These are phyloP conservation scores for Comarum palustre DNA, from an alignment of 306 rosid species.

Conservation along the genomic window DNA sequence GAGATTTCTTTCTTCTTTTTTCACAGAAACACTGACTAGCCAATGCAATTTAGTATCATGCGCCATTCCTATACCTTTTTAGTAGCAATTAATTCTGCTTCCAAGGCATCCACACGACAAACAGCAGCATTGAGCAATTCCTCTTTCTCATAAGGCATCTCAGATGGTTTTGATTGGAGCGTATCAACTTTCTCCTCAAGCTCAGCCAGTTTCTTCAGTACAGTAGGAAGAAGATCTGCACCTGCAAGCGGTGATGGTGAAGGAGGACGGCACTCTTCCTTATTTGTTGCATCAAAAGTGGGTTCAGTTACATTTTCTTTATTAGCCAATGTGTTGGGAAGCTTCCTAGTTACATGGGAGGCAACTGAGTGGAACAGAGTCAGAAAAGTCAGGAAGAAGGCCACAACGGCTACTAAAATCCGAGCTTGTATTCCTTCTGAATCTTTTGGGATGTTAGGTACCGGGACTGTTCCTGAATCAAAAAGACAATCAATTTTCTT, in stretches of 20 bases:
- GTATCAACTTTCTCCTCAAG: conserved; percentile 81
- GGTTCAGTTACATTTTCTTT: conserved; percentile 30
- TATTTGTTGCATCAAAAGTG: conserved; percentile 29
- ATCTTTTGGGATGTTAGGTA: conserved; percentile 30
- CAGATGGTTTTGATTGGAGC: conserved; percentile 85
- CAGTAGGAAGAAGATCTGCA: conserved; percentile 49
- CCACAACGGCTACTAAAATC: conserved; percentile 52
- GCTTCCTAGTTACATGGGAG: conserved; percentile 46
- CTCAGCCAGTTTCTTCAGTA: conserved; percentile 67
- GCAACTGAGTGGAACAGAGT: conserved; percentile 45
- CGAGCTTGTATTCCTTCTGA: conserved; percentile 52
- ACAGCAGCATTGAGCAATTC: conserved; percentile 98
- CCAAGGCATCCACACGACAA: conserved; percentile 92
- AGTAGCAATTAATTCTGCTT: conserved; percentile 91
- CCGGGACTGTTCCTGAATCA: conserved; percentile 54
- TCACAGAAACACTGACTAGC: neutral
- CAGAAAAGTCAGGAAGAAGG: conserved; percentile 56
- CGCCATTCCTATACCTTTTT: conserved; percentile 56
- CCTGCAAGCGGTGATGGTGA: conserved; percentile 39
- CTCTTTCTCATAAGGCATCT: conserved; percentile 85
- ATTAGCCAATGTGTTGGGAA: conserved; percentile 36
- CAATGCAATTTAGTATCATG: neutral
- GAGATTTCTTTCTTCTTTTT: neutral
- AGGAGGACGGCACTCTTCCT: conserved; percentile 41
- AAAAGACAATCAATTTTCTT: conserved; percentile 4